These are phyloP conservation scores for Sarocladium kiliense DNA, from an alignment of 2,329 filamentous ascomycete species.

Conservation along the genomic window DNA sequence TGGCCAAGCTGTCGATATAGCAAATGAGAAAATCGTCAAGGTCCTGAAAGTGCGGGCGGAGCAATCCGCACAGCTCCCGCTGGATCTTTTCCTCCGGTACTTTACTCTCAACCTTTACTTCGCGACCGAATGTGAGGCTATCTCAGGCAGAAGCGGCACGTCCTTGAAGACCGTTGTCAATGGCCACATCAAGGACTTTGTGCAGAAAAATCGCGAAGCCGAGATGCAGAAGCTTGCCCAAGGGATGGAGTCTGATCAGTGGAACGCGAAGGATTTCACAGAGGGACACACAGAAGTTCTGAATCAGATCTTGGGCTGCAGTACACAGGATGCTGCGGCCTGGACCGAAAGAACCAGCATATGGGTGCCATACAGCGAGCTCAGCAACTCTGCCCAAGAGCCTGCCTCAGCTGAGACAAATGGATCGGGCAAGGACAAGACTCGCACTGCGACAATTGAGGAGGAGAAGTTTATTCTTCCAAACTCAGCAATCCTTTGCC, in stretches of 20 bases:
- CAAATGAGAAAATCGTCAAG: conserved; percentile 71
- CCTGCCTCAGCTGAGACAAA: conserved; percentile 37
- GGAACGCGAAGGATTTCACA: conserved; percentile 72
- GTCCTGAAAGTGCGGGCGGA: conserved; percentile 73
- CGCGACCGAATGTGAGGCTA: conserved; percentile 79
- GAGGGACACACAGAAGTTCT: conserved; percentile 57
- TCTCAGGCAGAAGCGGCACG: conserved; percentile 73
- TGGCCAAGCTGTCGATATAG: conserved; percentile 74
- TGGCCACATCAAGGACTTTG: conserved; percentile 75
- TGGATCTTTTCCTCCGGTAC: conserved; percentile 71
- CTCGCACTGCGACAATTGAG: conserved; percentile 71
- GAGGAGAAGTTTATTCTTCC: conserved; percentile 82
- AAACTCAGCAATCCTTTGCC: conserved; percentile 73
- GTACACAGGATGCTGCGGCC: conserved; percentile 61
- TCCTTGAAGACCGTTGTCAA: conserved; percentile 76
- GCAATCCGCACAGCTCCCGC: conserved; percentile 62
- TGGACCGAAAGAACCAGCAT: conserved; percentile 61
- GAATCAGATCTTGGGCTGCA: conserved; percentile 60
- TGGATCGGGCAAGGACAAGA: conserved; percentile 55
- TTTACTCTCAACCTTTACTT: conserved; percentile 79
- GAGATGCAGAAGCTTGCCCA: conserved; percentile 72
- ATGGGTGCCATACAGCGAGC: conserved; percentile 45
- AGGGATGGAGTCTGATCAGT: conserved; percentile 74
- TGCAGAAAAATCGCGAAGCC: conserved; percentile 63
- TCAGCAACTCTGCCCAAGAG: conserved; percentile 27